Percentiles rank a stretch among this genome's conserved stretches.
phyloP scores from a whole-genome alignment of 1,284 basidiomycete species.

The Leccinum subfulvum region DNA sequence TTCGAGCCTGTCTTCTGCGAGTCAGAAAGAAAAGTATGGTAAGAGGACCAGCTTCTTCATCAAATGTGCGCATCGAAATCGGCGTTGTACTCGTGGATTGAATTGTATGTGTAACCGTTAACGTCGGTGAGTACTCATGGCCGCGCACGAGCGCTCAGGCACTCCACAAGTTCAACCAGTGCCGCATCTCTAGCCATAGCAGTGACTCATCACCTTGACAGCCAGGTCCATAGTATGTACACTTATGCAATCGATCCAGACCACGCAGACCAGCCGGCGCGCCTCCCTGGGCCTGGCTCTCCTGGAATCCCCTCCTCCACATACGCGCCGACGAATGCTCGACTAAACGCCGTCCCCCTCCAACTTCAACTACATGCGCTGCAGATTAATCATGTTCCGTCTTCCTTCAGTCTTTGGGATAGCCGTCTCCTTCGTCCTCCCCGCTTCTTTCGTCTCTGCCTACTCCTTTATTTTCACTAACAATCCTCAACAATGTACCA shows the following conservation, averaged over 20 bases:
- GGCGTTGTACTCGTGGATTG: too few relatives aligned
- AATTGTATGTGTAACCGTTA: too few relatives aligned
- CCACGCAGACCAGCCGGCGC: too few relatives aligned
- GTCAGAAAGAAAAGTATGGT: constrained; percentile 5
- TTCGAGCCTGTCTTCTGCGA: not conserved
- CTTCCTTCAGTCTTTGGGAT: not conserved
- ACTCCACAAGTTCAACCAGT: too few relatives aligned
- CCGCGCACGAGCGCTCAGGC: not conserved
- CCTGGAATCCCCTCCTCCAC: not conserved
- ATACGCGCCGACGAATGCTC: not conserved
- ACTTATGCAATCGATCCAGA: not conserved
- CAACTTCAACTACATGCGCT: not conserved
- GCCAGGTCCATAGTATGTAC: too few relatives aligned
- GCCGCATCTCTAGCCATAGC: not conserved
- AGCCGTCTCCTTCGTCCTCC: constrained; percentile 17
- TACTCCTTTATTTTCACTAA: constrained; percentile 58
- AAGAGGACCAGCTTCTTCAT: too few relatives aligned
- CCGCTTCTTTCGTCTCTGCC: constrained; percentile 6
- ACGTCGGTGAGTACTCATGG: too few relatives aligned
- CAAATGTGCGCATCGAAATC: too few relatives aligned
- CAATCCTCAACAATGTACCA: constrained; percentile 61
- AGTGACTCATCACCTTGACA: not conserved
- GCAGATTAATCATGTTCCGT: not conserved
- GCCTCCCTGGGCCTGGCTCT: not conserved
- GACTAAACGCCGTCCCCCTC: not conserved